Conservation (phyloP, 345 rosid species). For the Capsella bursapastoris region DNA sequence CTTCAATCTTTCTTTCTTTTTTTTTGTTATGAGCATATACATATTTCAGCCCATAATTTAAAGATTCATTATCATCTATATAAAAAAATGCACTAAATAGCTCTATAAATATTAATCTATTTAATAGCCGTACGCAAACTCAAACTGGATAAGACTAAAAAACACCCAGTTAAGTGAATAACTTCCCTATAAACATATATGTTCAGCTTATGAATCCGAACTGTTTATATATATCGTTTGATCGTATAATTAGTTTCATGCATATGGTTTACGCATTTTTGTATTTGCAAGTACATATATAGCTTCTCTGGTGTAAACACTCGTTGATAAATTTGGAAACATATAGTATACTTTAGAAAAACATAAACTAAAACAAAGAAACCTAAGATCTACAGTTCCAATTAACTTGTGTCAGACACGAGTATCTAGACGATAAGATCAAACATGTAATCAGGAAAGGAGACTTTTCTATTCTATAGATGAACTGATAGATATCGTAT, state of each 20-base stretch:
- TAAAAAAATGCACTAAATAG: not conserved
- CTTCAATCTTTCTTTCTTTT: not conserved
- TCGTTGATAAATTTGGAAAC: not conserved
- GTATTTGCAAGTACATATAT: not conserved
- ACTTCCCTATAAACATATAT: not conserved
- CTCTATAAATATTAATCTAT: not conserved
- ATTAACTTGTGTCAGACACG: constrained; percentile 25
- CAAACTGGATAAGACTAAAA: constrained; percentile 1
- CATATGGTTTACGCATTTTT: not conserved
- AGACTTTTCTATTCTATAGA: constrained; percentile 2
- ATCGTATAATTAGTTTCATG: not conserved
- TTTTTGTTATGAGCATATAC: not conserved
- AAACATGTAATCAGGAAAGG: not conserved
- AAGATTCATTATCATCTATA: not conserved
- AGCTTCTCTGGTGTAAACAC: not conserved
- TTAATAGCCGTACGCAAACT: not conserved
- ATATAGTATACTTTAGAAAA: not conserved
- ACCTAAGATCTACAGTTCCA: not conserved
- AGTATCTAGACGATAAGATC: constrained; percentile 29
- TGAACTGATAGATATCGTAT: not conserved
- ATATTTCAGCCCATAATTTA: constrained; percentile 14
- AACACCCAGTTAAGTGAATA: not conserved
- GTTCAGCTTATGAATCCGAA: not conserved
- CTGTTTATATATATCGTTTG: not conserved
- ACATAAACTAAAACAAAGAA: not conserved